Evolutionary conservation across 108 stramenopile genomes (phyloP).

Genomic region (Schizochytrium sp.): DNA sequence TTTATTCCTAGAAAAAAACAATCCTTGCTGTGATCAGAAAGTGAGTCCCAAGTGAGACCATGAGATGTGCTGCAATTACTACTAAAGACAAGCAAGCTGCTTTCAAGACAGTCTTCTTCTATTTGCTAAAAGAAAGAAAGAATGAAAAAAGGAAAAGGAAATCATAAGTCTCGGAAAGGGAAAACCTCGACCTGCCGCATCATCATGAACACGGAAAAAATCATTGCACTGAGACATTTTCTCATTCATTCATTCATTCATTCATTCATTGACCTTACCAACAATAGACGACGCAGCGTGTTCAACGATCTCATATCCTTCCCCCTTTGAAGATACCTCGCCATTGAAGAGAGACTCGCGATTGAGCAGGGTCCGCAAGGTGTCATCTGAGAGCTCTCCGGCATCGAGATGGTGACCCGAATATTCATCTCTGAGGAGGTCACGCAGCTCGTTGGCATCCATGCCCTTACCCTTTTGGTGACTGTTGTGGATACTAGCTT

Average conservation of each 20-base stretch:
- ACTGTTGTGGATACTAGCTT: constrained; percentile 54
- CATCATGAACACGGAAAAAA: no score
- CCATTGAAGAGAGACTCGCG: constrained; percentile 2
- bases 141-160: no score
- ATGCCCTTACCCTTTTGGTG: neutral
- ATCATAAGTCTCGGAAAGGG: neutral
- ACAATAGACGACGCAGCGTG: neutral
- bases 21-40: no score
- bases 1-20: no score
- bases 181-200: no score
- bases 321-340: constrained; percentile 6
- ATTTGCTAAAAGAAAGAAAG: no score
- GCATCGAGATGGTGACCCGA: constrained; percentile 19
- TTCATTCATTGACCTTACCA: neutral
- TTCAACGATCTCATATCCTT: constrained; percentile 39
- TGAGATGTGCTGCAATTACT: no score
- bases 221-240: neutral
- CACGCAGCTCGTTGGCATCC: constrained; percentile 32
- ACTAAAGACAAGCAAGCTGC: no score
- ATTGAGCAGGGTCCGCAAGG: neutral
- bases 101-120: no score
- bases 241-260: neutral
- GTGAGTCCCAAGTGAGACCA: no score
- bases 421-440: constrained; percentile 5
- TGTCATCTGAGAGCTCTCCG: constrained; percentile 36